Percentiles rank a stretch among this genome's conserved stretches.
phyloP scores from a whole-genome alignment of 225 moss, liverwort and hornwort species.

The Marchantia paleacea region DNA sequence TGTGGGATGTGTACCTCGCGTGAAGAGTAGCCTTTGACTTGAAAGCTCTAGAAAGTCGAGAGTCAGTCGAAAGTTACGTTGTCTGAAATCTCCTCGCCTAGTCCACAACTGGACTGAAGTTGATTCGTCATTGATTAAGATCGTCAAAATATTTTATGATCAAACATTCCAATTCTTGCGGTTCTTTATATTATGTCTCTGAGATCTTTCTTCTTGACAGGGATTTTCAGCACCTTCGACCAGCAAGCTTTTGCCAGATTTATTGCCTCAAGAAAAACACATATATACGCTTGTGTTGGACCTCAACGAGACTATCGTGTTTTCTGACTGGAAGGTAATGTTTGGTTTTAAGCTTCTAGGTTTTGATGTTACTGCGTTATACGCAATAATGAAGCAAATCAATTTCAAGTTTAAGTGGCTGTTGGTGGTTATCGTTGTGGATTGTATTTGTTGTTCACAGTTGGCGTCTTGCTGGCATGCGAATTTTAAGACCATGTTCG shows the following conservation, averaged over 20 bases:
- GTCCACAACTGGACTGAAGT: not conserved
- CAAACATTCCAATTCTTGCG: not conserved
- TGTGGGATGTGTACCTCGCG: not conserved
- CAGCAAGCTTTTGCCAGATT: constrained; percentile 88
- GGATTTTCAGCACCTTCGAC: constrained; percentile 97
- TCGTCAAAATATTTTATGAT: not conserved
- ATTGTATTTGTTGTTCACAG: too few species aligned
- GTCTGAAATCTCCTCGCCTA: not conserved
- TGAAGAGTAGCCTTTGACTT: not conserved
- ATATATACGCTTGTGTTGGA: constrained; percentile 92
- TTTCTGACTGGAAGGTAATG: constrained; percentile 96
- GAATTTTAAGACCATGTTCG: not conserved
- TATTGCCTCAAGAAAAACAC: constrained; percentile 84
- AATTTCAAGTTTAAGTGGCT: too few species aligned
- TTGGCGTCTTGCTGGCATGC: not conserved
- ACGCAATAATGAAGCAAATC: too few species aligned
- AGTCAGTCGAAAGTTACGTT: not conserved
- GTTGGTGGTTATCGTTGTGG: too few species aligned
- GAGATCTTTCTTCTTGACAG: constrained; percentile 35
- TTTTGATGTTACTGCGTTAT: not conserved
- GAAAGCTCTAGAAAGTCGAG: not conserved
- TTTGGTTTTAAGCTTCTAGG: not conserved
- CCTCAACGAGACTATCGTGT: constrained; percentile 93
- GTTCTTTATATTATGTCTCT: not conserved
- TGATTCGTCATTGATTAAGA: not conserved